Percentiles rank a stretch among this genome's conserved stretches.
Evolutionary conservation across 768 basidiomycete genomes (phyloP).

Genomic region (Mycena polygramma): DNA sequence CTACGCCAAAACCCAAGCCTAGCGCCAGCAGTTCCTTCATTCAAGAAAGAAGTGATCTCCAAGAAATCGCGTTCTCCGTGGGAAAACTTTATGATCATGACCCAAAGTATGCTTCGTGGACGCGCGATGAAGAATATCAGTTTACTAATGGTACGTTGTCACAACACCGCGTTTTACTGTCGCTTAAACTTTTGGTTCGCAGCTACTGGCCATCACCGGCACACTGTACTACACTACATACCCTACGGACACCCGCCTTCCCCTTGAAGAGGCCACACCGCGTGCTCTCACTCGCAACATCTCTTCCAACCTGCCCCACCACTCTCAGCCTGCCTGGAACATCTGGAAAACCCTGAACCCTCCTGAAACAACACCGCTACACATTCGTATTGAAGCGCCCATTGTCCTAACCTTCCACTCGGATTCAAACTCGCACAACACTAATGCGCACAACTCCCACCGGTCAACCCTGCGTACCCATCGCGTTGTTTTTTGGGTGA

Average conservation of each 20-base stretch:
- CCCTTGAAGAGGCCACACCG: constrained; percentile 44
- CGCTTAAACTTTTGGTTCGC: constrained; percentile 23
- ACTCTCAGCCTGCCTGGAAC: constrained; percentile 66
- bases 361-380: constrained; percentile 62
- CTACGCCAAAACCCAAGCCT: constrained; percentile 78
- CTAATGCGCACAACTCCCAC: constrained; percentile 41
- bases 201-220: constrained; percentile 85
- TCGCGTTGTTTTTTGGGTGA: constrained; percentile 75
- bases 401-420: constrained; percentile 77
- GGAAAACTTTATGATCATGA: constrained; percentile 55
- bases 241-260: constrained; percentile 50
- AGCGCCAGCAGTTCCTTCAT: constrained; percentile 56
- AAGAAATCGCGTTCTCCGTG: constrained; percentile 60
- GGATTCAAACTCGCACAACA: constrained; percentile 41
- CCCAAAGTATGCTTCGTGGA: constrained; percentile 68
- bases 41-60: constrained; percentile 43
- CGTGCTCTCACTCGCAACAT: constrained; percentile 51
- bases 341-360: constrained; percentile 89
- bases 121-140: constrained; percentile 85
- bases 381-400: constrained; percentile 86
- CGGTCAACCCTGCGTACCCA: constrained; percentile 62
- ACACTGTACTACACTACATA: constrained; percentile 82
- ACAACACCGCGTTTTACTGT: constrained; percentile 26
- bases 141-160: constrained; percentile 71
- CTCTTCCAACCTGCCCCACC: constrained; percentile 36